These are phyloP conservation scores for Luffa aegyptiaca DNA, from an alignment of 306 rosid genomes.

Conservation along the genomic window DNA sequence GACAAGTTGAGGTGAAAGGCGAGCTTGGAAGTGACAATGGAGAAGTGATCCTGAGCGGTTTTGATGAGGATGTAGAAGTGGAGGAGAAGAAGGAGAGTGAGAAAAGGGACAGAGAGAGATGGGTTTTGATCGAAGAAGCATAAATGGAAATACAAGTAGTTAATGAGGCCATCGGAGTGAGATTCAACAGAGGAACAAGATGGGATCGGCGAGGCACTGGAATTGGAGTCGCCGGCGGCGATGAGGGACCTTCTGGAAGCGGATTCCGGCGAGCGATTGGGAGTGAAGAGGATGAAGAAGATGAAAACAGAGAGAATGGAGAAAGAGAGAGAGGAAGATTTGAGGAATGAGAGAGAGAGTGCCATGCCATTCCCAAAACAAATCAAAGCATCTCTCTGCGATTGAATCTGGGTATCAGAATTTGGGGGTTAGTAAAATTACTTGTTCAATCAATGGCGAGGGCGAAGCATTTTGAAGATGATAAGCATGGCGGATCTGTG, in stretches of 20 bases:
- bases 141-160: conserved; percentile 34
- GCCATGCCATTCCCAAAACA: conserved; percentile 55
- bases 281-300: conserved; percentile 32
- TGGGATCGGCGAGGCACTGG: neutral
- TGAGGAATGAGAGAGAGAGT: conserved; percentile 18
- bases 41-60: conserved; percentile 82
- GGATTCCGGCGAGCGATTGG: conserved; percentile 4
- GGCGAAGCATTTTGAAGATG: neutral
- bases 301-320: conserved; percentile 18
- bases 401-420: neutral
- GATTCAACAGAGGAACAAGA: conserved; percentile 22
- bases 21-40: conserved; percentile 64
- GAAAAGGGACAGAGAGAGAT: conserved; percentile 34
- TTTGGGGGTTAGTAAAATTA: neutral
- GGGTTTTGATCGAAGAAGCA: conserved; percentile 32
- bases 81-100: conserved; percentile 47
- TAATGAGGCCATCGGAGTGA: conserved; percentile 41
- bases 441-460: neutral
- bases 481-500: neutral
- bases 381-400: neutral
- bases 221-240: neutral
- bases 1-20: conserved; percentile 57
- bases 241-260: conserved; percentile 42
- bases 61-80: conserved; percentile 85
- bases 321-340: conserved; percentile 13